Percentiles rank a stretch among this genome's conserved stretches.
These are phyloP conservation scores for Suillus spraguei DNA, from an alignment of 768 basidiomycete genomes.

Conservation along the genomic window DNA sequence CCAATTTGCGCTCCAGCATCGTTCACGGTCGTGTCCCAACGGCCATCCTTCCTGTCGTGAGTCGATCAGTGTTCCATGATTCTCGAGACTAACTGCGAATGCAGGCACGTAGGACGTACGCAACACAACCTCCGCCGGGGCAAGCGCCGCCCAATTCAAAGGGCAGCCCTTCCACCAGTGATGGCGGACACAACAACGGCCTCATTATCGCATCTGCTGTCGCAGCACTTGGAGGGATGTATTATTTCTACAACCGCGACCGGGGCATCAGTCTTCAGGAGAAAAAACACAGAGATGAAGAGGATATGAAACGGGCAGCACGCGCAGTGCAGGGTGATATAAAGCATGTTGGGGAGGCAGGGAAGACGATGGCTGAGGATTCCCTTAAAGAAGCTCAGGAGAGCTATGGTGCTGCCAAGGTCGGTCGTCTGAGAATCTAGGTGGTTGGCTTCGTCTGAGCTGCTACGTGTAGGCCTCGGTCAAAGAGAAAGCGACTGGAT, in stretches of 20 bases:
- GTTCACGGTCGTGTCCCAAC: not conserved
- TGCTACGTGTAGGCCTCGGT: slow-evolving; percentile 20
- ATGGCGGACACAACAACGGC: slow-evolving; percentile 25
- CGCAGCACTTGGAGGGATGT: slow-evolving; percentile 38
- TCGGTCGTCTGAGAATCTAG: slow-evolving; percentile 18
- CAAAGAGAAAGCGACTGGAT: slow-evolving; percentile 19
- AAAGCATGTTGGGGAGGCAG: slow-evolving; percentile 29
- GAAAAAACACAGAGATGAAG: slow-evolving; percentile 34
- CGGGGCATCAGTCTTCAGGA: slow-evolving; percentile 23
- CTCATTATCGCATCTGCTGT: slow-evolving; percentile 33
- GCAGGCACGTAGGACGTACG: slow-evolving; percentile 19
- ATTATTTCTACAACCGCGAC: slow-evolving; percentile 39
- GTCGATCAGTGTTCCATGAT: not conserved
- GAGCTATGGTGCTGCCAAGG: slow-evolving; percentile 39
- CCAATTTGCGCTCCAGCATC: not conserved
- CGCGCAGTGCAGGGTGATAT: slow-evolving; percentile 21
- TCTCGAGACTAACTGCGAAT: slow-evolving; percentile 7
- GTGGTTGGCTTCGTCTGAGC: not conserved
- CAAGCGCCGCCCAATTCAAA: slow-evolving; percentile 13
- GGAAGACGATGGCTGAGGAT: slow-evolving; percentile 32
- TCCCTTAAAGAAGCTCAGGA: slow-evolving; percentile 31
- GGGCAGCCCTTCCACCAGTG: slow-evolving; percentile 7
- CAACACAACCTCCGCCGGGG: slow-evolving; percentile 17
- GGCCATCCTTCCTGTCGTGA: slow-evolving; percentile 7
- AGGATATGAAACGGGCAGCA: slow-evolving; percentile 32